Evolutionary conservation across 345 rosid genomes (phyloP).

Genomic region (Odontarrhena argentea): DNA sequence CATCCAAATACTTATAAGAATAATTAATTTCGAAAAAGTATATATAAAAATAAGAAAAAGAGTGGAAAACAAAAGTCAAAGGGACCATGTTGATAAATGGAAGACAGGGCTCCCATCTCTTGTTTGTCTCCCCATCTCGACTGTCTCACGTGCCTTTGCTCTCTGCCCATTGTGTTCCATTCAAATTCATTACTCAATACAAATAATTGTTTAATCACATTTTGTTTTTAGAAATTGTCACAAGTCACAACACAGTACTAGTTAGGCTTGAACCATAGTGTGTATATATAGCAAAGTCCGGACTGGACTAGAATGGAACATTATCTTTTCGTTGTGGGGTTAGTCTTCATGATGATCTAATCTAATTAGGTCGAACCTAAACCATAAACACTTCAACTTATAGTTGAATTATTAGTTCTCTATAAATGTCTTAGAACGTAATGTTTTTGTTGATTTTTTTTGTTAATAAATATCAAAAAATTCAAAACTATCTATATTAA

Average conservation of each 20-base stretch:
- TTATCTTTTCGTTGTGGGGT: background rate
- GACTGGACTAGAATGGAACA: conserved; percentile 11
- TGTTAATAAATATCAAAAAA: background rate
- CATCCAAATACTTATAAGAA: conserved; percentile 31
- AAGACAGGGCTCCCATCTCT: conserved; percentile 53
- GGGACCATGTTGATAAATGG: conserved; percentile 48
- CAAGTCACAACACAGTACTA: background rate
- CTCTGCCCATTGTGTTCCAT: conserved; percentile 45
- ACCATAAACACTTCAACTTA: background rate
- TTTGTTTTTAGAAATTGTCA: background rate
- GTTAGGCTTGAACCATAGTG: background rate
- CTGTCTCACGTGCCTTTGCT: conserved; percentile 58
- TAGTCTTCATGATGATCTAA: background rate
- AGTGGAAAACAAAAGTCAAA: conserved; percentile 33
- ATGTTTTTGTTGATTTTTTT: background rate
- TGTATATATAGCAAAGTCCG: background rate
- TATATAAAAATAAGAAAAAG: background rate
- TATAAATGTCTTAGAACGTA: conserved; percentile 16
- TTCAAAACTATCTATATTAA: too few relatives aligned
- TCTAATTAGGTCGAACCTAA: background rate
- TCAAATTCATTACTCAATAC: conserved; percentile 6
- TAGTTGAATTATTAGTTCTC: background rate
- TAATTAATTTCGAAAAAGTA: background rate
- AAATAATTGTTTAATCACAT: conserved; percentile 5
- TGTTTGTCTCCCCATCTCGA: conserved; percentile 53